Evolutionary conservation across 257 asterid genomes (phyloP), one percentile per base, ranked within the genome.

Genomic region (Parsonsia alboflavescens): DNA sequence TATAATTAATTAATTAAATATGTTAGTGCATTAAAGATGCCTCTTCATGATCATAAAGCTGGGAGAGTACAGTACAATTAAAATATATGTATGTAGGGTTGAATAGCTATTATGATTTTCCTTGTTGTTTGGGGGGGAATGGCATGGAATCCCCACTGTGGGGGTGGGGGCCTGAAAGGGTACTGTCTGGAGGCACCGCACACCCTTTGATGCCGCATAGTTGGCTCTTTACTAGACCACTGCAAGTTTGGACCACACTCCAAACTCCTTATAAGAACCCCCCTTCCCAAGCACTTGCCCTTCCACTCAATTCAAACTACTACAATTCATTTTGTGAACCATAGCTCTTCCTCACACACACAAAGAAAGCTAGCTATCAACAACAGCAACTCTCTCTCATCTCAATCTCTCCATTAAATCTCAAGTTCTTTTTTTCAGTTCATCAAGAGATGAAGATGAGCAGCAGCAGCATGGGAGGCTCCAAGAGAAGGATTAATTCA

Each of bases 221-320:
- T 89, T 84, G 82, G 82, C 81, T 88, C 83, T 85, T 86, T 80
- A 74, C 80, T 82, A 73, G 88, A 91, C 91, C 96, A 85, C 75
- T 77, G 28, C 80, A 75, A 73, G 69, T 62, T 70, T 41, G 81
- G 84, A 83, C 89, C 88, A 72, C 84, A 65, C 65, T 69, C 69
- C 65, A 67, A 65, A 59, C 80, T 61, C 78, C 76, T 82, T 84
- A 66, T 87, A 88, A 65, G 77, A 68, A 70, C 81, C 86, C 77
- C 69, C 39, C 71, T 1, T 52, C 6, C 17, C 70, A 12, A 74
- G 7, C 76, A 42, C 73, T 50, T 22, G 24, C n/a, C 44, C 33
- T 16, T 70, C 39, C 42, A 54, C 33, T 59, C 77, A 66, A 61
- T 67, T 71, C 62, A 72, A 42, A 63, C 73, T 36, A 22, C 73